Percentiles rank a stretch among this genome's conserved stretches.
Evolutionary conservation across 2,329 filamentous ascomycete genomes (phyloP).

Genomic region (Fusarium mangiferae): DNA sequence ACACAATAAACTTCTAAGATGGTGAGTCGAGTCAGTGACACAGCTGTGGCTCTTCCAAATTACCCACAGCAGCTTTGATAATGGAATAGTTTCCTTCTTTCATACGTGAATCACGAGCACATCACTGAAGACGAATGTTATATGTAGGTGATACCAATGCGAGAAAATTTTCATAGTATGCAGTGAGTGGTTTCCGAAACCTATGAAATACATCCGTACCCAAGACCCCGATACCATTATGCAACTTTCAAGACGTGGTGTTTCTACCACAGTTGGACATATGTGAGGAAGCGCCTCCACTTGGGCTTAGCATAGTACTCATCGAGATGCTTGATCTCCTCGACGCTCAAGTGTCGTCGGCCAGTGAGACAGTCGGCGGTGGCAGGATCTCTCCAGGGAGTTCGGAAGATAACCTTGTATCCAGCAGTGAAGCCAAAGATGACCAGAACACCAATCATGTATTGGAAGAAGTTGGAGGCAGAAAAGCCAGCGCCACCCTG

Average conservation of each 20-base stretch:
- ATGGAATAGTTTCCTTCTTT: too few relatives aligned
- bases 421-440: slow-evolving; percentile 33
- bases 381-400: slow-evolving; percentile 31
- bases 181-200: background rate
- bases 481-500: background rate
- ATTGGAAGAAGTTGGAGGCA: background rate
- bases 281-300: slow-evolving; percentile 37
- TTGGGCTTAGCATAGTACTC: slow-evolving; percentile 21
- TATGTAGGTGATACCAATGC: background rate
- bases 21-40: background rate
- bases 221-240: background rate
- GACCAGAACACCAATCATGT: slow-evolving; percentile 16
- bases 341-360: slow-evolving; percentile 13
- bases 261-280: slow-evolving; percentile 34
- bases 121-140: too few relatives aligned
- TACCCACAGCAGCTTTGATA: background rate
- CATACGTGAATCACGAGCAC: background rate
- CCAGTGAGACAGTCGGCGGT: slow-evolving; percentile 34
- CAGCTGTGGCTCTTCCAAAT: background rate
- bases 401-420: slow-evolving; percentile 33
- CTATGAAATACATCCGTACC: background rate
- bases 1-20: accelerated
- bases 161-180: too few relatives aligned
- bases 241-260: background rate
- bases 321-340: slow-evolving; percentile 34